Conservation (phyloP, 148 eudicot genomes). For the Fagopyrum tataricum region DNA sequence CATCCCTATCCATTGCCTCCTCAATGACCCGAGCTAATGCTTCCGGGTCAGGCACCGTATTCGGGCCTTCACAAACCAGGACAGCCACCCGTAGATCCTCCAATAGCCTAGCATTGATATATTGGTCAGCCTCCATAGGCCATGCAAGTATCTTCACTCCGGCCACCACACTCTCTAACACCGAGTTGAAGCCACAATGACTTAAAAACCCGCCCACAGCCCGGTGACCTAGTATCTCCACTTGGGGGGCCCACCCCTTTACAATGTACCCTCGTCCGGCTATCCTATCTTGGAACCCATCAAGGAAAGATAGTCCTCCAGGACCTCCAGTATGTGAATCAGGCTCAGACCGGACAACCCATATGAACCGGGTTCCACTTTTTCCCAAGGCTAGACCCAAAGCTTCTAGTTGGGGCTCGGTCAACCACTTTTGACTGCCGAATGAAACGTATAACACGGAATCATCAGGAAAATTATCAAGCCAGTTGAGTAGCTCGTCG, state of each 20-base stretch:
- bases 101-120: conserved; percentile 1
- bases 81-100: too few species aligned
- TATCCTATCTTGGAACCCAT: conserved; percentile 11
- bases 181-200: conserved; percentile 14
- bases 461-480: too few species aligned
- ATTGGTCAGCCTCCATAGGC: conserved; percentile 19
- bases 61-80: conserved; percentile 14
- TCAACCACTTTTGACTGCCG: too few species aligned
- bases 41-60: conserved; percentile 14
- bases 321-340: not conserved
- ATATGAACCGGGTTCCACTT: too few species aligned
- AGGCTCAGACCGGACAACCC: not conserved
- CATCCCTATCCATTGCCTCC: too few species aligned
- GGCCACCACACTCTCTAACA: conserved; percentile 16
- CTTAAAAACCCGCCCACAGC: conserved; percentile 14
- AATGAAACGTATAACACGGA: too few species aligned
- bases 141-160: conserved; percentile 40
- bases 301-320: not conserved
- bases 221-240: conserved; percentile 11
- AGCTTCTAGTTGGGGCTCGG: too few species aligned
- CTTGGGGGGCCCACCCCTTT: conserved; percentile 14
- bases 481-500: not conserved
- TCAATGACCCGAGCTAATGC: too few species aligned
- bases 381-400: too few species aligned
- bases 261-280: conserved; percentile 1